These are phyloP conservation scores for Penicillium sclerotigenum DNA, from an alignment of 2,329 filamentous ascomycete species.

Conservation along the genomic window DNA sequence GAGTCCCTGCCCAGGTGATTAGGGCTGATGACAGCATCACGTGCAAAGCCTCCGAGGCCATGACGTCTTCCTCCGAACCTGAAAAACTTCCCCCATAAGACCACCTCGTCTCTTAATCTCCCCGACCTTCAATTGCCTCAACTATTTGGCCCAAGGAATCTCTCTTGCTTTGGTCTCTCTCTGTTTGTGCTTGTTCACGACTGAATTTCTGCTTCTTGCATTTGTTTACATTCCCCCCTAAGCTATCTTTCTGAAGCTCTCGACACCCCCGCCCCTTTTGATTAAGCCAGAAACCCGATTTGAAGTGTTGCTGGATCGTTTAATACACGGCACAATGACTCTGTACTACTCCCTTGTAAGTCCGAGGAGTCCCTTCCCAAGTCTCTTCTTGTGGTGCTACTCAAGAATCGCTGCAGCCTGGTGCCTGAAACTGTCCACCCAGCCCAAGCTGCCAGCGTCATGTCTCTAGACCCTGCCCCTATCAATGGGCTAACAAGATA, in stretches of 20 bases:
- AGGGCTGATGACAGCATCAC: constrained; percentile 17
- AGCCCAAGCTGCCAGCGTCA: constrained; percentile 9
- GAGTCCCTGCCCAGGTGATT: not conserved
- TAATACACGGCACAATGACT: constrained; percentile 54
- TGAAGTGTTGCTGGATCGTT: constrained; percentile 1
- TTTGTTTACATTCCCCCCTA: constrained; percentile 15
- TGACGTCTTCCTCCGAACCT: constrained; percentile 33
- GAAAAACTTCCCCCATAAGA: constrained; percentile 55
- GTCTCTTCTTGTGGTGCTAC: not conserved
- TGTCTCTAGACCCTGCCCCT: constrained; percentile 5
- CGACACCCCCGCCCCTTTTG: constrained; percentile 20
- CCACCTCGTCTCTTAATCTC: constrained; percentile 56
- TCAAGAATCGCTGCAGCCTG: constrained; percentile 25
- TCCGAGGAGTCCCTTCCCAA: constrained; percentile 13
- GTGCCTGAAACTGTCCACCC: constrained; percentile 8
- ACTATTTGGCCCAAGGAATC: constrained; percentile 3
- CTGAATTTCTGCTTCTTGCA: not conserved
- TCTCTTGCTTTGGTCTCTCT: not conserved
- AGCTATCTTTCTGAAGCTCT: constrained; percentile 16
- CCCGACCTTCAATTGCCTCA: constrained; percentile 40
- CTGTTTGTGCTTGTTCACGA: not conserved
- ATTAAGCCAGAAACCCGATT: constrained; percentile 10
- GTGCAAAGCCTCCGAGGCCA: constrained; percentile 17
- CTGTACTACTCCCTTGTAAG: constrained; percentile 67
- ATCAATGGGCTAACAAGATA: constrained; percentile 9